Conservation (phyloP, 73 alveolate species). For the Blepharisma stoltei region DNA sequence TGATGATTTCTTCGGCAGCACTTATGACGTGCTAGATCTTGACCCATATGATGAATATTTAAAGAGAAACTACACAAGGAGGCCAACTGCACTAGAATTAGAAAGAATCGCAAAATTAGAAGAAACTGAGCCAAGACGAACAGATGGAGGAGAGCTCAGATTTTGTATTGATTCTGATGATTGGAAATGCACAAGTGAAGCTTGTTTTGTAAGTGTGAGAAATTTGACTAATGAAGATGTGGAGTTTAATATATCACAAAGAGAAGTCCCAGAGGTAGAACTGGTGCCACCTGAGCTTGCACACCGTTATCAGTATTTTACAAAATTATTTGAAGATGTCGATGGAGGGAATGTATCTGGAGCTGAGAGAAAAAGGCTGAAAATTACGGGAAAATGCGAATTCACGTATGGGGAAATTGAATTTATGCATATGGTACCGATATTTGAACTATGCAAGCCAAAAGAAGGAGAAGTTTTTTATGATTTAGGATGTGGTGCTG, state of each 20-base stretch:
- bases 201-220: background rate
- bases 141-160: background rate
- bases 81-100: background rate
- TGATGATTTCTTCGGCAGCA: background rate
- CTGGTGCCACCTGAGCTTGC: slow-evolving; percentile 30
- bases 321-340: slow-evolving; percentile 22
- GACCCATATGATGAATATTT: slow-evolving; percentile 2
- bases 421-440: slow-evolving; percentile 41
- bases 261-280: slow-evolving; percentile 26
- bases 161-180: slow-evolving; percentile 26
- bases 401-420: slow-evolving; percentile 61
- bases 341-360: slow-evolving; percentile 36
- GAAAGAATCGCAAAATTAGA: background rate
- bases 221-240: background rate
- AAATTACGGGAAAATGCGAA: slow-evolving; percentile 35
- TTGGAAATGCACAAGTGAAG: background rate
- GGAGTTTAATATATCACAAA: background rate
- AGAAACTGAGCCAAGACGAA: background rate
- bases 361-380: slow-evolving; percentile 44
- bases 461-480: slow-evolving; percentile 43
- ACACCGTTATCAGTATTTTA: slow-evolving; percentile 23
- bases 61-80: slow-evolving; percentile 11
- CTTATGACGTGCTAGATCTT: background rate
- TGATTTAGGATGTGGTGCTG: slow-evolving; percentile 62
- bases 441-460: slow-evolving; percentile 40